These are phyloP conservation scores for Pleurotus pulmonarius DNA, from an alignment of 768 basidiomycete genomes.

Conservation along the genomic window DNA sequence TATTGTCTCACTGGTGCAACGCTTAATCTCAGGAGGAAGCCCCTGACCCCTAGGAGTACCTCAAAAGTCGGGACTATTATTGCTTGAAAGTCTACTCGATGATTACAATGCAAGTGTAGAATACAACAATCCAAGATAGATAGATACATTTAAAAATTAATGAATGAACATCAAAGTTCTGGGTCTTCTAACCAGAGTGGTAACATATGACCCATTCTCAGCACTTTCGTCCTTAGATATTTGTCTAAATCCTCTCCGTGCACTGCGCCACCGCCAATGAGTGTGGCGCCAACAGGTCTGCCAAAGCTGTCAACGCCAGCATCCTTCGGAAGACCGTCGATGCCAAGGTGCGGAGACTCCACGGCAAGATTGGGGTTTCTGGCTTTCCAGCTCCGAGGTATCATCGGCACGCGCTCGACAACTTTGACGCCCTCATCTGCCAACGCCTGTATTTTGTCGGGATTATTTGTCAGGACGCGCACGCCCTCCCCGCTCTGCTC, in stretches of 20 bases:
- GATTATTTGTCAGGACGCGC: slow-evolving; percentile 94
- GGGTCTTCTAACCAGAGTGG: slow-evolving; percentile 48
- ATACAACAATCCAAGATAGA: too few species aligned
- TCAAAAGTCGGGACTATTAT: too few species aligned
- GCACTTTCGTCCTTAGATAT: slow-evolving; percentile 94
- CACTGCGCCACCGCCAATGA: slow-evolving; percentile 76
- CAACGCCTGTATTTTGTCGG: slow-evolving; percentile 90
- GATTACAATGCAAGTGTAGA: too few species aligned
- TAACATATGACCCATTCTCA: slow-evolving; percentile 95
- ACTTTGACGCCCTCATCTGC: slow-evolving; percentile 80
- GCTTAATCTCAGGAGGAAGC: too few species aligned
- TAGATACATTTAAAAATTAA: too few species aligned
- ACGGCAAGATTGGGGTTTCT: slow-evolving; percentile 29
- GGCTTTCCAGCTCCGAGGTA: slow-evolving; percentile 83
- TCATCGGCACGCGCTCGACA: slow-evolving; percentile 87
- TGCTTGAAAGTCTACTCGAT: too few species aligned
- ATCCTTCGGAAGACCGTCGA: slow-evolving; percentile 17
- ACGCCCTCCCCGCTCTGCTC: slow-evolving; percentile 31
- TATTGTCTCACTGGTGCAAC: too few species aligned
- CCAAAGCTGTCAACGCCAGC: slow-evolving; percentile 27
- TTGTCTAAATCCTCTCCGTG: slow-evolving; percentile 87
- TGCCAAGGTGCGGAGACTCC: slow-evolving; percentile 14
- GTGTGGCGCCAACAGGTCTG: slow-evolving; percentile 60
- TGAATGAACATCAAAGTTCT: slow-evolving; percentile 9
- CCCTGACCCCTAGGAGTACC: too few species aligned